Evolutionary conservation across 1,284 basidiomycete genomes (phyloP), one percentile per base, ranked within the genome.

Genomic region (Puccinia coronata): DNA sequence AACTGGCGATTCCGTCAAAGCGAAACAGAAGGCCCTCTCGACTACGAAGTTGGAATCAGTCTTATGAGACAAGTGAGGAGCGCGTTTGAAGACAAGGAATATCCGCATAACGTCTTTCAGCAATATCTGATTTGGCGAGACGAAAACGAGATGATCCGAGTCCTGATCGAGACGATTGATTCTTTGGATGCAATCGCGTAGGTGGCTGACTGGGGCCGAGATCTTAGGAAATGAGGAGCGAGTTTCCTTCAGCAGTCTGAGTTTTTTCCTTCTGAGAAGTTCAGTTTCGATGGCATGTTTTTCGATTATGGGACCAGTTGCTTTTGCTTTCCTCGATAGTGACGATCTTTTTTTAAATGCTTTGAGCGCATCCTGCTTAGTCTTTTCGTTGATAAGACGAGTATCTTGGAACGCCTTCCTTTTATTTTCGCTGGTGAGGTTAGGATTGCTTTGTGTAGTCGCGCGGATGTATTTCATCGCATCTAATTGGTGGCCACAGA

Each of bases 401-500:
- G 59, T 63, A 14, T 63, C 59, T 1, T 63, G 28, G 18, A 63
- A 63, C 34, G 59, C 59, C 34, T 63, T 63, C 18, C 3, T n/a
- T 23, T 63, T 63, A 31, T 63, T 34, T 39, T 63, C 59, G 20
- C 16, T 18, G 1, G 59, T 39, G 14, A 63, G 59, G 18, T 39
- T 23, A 8, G 9, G 34, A 12, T 63, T 63, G 59, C 5, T 63
- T 18, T 39, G 31, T 39, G 59, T 63, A 8, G 34, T 39, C 18
- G 59, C 59, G 2, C 59, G 59, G 39, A 63, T 20, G 28, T 63
- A 63, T 63, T 39, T 63, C 59, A 63, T 63, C 4, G 59, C 59
- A 16, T 36, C 59, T 63, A 14, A n/a, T n/a, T n/a, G n/a, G n/a
- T n/a, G n/a, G n/a, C 23, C 28, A 31, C 18, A 39, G 18, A n/a